Conservation (phyloP, 75 land plant genomes). For the Chamaecyparis obtusa region DNA sequence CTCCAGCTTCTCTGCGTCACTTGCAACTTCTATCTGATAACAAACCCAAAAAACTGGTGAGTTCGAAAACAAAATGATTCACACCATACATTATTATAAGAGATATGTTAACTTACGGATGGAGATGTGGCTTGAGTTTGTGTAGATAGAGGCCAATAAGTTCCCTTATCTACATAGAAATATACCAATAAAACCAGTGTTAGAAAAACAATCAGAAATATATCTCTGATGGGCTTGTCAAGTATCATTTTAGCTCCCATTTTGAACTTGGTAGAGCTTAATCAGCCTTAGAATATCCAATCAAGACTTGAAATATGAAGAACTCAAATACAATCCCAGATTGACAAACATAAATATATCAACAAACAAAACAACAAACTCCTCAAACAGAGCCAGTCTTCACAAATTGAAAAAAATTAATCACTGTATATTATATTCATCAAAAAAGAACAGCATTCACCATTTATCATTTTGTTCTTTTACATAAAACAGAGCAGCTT, state of each 20-base stretch:
- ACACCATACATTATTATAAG: neutral
- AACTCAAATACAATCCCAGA: too few species aligned
- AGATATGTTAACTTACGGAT: neutral
- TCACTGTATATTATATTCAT: too few species aligned
- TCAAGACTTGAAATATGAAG: too few species aligned
- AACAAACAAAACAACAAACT: too few species aligned
- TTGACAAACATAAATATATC: too few species aligned
- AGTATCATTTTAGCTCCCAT: neutral
- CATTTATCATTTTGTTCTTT: too few species aligned
- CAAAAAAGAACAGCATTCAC: too few species aligned
- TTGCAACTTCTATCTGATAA: neutral
- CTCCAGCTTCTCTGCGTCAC: slow-evolving; percentile 37
- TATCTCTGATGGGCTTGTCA: neutral
- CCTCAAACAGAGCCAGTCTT: too few species aligned
- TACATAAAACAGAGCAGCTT: too few species aligned
- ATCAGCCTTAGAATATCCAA: too few species aligned
- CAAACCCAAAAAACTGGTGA: neutral
- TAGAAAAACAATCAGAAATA: neutral
- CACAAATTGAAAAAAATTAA: too few species aligned
- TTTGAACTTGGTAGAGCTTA: too few species aligned
- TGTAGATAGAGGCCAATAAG: neutral
- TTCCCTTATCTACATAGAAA: neutral
- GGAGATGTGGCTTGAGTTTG: neutral
- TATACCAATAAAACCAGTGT: neutral
- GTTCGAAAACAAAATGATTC: neutral